These are phyloP conservation scores for Dothideomycetes sp. DNA, from an alignment of 2,329 filamentous ascomycete species.

Conservation along the genomic window DNA sequence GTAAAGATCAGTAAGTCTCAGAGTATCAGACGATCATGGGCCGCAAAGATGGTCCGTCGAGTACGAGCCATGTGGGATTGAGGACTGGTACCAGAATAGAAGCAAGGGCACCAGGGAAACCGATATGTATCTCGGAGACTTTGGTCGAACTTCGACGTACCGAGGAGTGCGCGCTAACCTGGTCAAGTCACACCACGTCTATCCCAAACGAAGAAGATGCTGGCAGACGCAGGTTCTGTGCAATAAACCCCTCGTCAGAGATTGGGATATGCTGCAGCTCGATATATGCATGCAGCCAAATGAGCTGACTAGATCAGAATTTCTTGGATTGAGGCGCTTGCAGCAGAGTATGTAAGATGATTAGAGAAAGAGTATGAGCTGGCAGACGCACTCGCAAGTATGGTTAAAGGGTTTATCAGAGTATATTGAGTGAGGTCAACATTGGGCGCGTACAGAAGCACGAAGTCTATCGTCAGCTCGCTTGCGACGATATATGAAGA, in stretches of 20 bases:
- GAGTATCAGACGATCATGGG: not conserved
- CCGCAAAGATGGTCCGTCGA: conserved; percentile 6
- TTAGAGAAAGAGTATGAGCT: too few species aligned
- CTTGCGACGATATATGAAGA: not conserved
- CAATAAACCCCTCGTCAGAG: not conserved
- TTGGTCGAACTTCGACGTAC: conserved; percentile 17
- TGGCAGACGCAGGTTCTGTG: not conserved
- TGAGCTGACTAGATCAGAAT: not conserved
- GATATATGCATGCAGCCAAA: not conserved
- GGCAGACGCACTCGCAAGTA: not conserved
- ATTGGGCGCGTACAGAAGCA: not conserved
- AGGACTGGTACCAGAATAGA: conserved; percentile 4
- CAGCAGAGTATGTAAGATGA: too few species aligned
- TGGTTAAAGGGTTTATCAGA: not conserved
- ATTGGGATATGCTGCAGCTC: not conserved
- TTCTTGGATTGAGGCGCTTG: not conserved
- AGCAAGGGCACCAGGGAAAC: conserved; percentile 3
- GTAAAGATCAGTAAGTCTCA: conserved; percentile 14
- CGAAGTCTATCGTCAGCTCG: not conserved
- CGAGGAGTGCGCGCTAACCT: conserved; percentile 21
- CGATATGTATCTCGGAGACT: conserved; percentile 7
- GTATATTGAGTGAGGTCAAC: not conserved
- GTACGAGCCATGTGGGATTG: conserved; percentile 2
- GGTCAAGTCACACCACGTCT: conserved; percentile 8
- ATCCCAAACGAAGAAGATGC: not conserved